These are phyloP conservation scores for Coleophoma cylindrospora DNA, from an alignment of 2,329 filamentous ascomycete species.

Conservation along the genomic window DNA sequence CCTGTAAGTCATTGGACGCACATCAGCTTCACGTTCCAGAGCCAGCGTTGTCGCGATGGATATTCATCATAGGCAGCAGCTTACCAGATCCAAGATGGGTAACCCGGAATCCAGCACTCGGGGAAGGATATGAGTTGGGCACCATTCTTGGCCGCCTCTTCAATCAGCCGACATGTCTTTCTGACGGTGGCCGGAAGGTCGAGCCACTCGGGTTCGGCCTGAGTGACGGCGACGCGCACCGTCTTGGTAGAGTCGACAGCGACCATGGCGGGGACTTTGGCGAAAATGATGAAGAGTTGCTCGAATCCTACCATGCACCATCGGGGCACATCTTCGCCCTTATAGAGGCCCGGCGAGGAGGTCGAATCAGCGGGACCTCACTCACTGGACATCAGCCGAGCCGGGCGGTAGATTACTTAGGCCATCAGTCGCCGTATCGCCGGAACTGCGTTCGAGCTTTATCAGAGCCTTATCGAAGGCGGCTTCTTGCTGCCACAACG, in stretches of 20 bases:
- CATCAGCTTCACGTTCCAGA: not conserved
- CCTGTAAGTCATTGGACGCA: not conserved
- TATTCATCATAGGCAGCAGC: not conserved
- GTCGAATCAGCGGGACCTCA: too few species aligned
- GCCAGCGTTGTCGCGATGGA: too few species aligned
- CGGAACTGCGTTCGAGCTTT: too few species aligned
- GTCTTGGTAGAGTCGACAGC: not conserved
- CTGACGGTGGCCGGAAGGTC: slow-evolving; percentile 47
- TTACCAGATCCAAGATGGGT: slow-evolving; percentile 34
- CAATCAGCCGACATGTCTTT: slow-evolving; percentile 53
- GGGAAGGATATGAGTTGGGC: slow-evolving; percentile 51
- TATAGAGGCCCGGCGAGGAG: too few species aligned
- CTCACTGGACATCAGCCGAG: too few species aligned
- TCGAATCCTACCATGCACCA: too few species aligned
- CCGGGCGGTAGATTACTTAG: too few species aligned
- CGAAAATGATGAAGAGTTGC: too few species aligned
- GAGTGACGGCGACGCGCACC: slow-evolving; percentile 40
- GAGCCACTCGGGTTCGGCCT: slow-evolving; percentile 56
- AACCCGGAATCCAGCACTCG: slow-evolving; percentile 50
- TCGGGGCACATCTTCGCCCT: too few species aligned
- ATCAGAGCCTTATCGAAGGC: too few species aligned
- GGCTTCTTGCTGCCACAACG: too few species aligned
- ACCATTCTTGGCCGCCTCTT: slow-evolving; percentile 45
- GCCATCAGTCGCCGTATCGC: too few species aligned
- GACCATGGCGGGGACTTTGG: not conserved